phyloP scores from a whole-genome alignment of 148 eudicot genomes.

The Rhododendron griersonianum region DNA sequence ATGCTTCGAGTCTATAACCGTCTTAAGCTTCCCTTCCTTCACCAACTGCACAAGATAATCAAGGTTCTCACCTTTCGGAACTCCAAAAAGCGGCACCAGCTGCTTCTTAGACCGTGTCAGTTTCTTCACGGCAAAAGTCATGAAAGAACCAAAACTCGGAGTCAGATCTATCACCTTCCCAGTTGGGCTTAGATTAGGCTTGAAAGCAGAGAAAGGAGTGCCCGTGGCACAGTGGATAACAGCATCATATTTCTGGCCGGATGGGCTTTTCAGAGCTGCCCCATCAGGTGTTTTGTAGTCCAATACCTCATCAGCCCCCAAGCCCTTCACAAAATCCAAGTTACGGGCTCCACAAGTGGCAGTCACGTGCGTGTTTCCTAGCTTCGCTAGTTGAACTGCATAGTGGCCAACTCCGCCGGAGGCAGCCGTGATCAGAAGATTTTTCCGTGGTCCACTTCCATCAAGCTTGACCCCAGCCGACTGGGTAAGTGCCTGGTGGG shows the following conservation, averaged over 20 bases:
- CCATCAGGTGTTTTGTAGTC: conserved; percentile 83
- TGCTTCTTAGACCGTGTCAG: conserved; percentile 58
- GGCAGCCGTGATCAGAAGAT: conserved; percentile 60
- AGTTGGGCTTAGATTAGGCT: conserved; percentile 40
- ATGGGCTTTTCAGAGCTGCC: conserved; percentile 60
- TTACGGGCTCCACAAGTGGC: conserved; percentile 81
- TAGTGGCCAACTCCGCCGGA: conserved; percentile 86
- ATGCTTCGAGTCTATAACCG: too few relatives aligned
- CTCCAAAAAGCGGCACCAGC: conserved; percentile 49
- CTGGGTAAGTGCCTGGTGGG: conserved; percentile 58
- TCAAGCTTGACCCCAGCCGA: conserved; percentile 52
- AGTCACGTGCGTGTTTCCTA: conserved; percentile 70
- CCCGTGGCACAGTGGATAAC: conserved; percentile 58
- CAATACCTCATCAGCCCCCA: conserved; percentile 77
- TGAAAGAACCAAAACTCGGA: conserved; percentile 35
- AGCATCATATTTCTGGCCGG: conserved; percentile 63
- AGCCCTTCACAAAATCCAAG: conserved; percentile 52
- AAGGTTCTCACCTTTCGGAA: too few relatives aligned
- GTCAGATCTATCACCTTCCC: conserved; percentile 68
- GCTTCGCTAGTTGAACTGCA: conserved; percentile 78
- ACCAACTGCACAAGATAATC: too few relatives aligned
- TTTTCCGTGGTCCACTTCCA: conserved; percentile 44
- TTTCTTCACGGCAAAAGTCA: conserved; percentile 53
- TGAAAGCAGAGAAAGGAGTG: conserved; percentile 60
- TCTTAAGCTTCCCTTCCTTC: too few relatives aligned